phyloP scores from a whole-genome alignment of 805 yeast genomes.

The Nakazawaea sp. region DNA sequence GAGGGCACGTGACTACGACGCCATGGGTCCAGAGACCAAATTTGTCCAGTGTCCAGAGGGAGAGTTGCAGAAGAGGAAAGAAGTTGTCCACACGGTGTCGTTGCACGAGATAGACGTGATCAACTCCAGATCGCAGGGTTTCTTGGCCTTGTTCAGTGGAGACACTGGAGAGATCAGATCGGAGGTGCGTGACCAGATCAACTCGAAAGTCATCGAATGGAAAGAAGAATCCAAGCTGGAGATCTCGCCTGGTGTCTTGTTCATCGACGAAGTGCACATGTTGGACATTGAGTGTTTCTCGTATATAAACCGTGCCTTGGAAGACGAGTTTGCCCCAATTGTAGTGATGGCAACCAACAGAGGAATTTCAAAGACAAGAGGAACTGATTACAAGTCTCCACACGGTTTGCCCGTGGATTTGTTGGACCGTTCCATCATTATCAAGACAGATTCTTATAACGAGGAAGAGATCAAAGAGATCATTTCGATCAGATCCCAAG shows the following conservation, averaged over 20 bases:
- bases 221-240: slow-evolving; percentile 98
- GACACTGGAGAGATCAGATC: slow-evolving; percentile 97
- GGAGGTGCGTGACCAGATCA: slow-evolving; percentile 94
- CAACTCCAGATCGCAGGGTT: slow-evolving; percentile 96
- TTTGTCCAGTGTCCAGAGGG: slow-evolving; percentile 99
- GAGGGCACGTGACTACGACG: slow-evolving; percentile 95
- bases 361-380: slow-evolving; percentile 90
- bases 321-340: slow-evolving; percentile 94
- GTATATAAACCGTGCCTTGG: slow-evolving; percentile 90
- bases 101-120: slow-evolving; percentile 96
- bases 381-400: slow-evolving; percentile 89
- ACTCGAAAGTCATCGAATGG: slow-evolving; percentile 96
- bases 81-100: slow-evolving; percentile 96
- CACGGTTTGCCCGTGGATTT: slow-evolving; percentile 97
- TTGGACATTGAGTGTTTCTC: slow-evolving; percentile 96
- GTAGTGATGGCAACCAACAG: slow-evolving; percentile 98
- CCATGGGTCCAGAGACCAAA: slow-evolving; percentile 97
- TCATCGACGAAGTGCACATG: slow-evolving; percentile 98
- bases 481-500: slow-evolving; percentile 82
- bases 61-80: slow-evolving; percentile 91
- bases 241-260: slow-evolving; percentile 94
- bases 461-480: slow-evolving; percentile 84
- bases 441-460: slow-evolving; percentile 74
- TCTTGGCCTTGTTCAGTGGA: slow-evolving; percentile 89
- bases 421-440: slow-evolving; percentile 88